Conservation (phyloP, 2,329 filamentous ascomycete genomes). For the Microthyrium microscopicum region DNA sequence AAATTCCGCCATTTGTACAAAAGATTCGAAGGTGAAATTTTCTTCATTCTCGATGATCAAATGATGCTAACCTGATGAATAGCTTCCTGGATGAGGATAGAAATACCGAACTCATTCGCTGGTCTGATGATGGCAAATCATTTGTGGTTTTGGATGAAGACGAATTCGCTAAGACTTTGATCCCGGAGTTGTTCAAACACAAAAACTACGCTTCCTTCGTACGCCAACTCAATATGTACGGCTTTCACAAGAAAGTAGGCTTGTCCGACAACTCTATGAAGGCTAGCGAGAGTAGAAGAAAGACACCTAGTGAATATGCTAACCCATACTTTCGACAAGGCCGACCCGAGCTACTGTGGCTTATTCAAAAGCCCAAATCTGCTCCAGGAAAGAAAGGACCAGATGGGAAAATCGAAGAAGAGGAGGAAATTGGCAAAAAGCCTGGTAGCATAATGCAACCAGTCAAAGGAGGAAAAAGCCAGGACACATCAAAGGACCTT, state of each 20-base stretch:
- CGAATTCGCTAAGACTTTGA: constrained; percentile 58
- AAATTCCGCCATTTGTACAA: constrained; percentile 94
- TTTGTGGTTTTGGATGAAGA: constrained; percentile 96
- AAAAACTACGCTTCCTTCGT: constrained; percentile 69
- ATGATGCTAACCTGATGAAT: constrained; percentile 13
- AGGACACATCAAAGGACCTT: constrained; percentile 26
- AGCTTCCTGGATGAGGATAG: constrained; percentile 89
- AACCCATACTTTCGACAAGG: constrained; percentile 93
- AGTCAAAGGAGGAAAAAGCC: neutral
- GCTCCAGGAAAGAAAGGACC: constrained; percentile 30
- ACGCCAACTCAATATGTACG: constrained; percentile 46
- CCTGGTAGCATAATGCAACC: constrained; percentile 8
- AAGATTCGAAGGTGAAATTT: constrained; percentile 77
- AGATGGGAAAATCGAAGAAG: constrained; percentile 57
- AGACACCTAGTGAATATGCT: constrained; percentile 94
- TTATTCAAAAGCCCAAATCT: constrained; percentile 89
- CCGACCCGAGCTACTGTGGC: constrained; percentile 81
- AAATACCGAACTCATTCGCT: constrained; percentile 87
- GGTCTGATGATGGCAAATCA: constrained; percentile 91
- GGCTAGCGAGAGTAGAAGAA: constrained; percentile 90
- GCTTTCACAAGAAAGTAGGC: constrained; percentile 38
- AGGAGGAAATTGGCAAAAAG: no score
- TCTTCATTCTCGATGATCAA: neutral
- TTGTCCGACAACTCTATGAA: constrained; percentile 96
- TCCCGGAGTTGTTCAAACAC: constrained; percentile 63